Base-by-base conservation (phyloP, 345 rosid genomes). In the Brassica nigra region DNA sequence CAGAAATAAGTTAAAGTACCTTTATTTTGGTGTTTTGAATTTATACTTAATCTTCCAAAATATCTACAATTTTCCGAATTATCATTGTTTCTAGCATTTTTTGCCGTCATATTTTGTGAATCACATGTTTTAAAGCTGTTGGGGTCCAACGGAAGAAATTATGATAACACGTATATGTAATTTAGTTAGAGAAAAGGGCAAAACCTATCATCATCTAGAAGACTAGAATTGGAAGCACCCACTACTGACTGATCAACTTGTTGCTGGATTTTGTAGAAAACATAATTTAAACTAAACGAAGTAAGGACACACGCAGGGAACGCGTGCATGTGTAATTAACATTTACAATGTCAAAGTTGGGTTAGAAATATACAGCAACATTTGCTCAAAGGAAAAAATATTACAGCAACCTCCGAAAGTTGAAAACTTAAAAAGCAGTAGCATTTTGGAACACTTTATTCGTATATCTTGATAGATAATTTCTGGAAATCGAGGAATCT, bases 201-300 rank as follows among this genome's bases (percentile, higher is more conserved):
- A 78, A 47, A 65, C 47, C 76, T 71, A 65, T 73, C 75, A 73
- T 33, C 42, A 11, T 67, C 68, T 37, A 71, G 59, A 28, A 29
- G 9, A 59, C 68, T 37, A 71, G 59, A 28, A 29, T 55, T 37
- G 58, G 66, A 39, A 58, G 59, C 81, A 72, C 49, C 72, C 66
- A 71, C 65, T 62, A 71, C 71, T 63, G 20, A 77, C 81, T 71
- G 63, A 61, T 49, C 63, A 77, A 77, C 55, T 63, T 28, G 14
- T 69, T 62, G 57, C 20, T 76, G n/a, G 11, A 62, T 33, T 70
- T 52, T 4, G 34, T n/a, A 1, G 6, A 62, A 42, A 5, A 57
- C 18, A 18, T 33, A 57, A 55, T 33, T 16, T 20, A 31, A 30
- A 68, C 12, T 61, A 61, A 14, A 68, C 8, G 1, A 55, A 20